Evolutionary conservation across 352 stramenopile species (phyloP).

Genomic region (Nothophytophthora sp.): DNA sequence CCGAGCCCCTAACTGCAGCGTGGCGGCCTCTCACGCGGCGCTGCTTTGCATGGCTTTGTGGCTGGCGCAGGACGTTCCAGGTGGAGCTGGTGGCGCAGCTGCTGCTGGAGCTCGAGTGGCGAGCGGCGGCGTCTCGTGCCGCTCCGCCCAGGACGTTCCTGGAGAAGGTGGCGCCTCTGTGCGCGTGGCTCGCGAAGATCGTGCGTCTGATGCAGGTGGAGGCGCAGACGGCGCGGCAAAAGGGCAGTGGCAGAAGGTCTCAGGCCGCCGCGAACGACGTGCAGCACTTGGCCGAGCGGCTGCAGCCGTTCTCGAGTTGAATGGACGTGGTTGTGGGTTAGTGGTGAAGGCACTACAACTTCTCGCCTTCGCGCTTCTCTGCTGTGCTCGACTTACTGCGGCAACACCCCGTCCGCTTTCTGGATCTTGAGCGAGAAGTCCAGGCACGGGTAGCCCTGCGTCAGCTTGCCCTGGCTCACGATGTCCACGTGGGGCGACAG

Average conservation of each 20-base stretch:
- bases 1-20: no score
- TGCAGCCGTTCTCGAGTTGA: slow-evolving; percentile 18
- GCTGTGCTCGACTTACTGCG: slow-evolving; percentile 25
- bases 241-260: slow-evolving; percentile 6
- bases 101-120: slow-evolving; percentile 58
- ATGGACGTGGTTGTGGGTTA: slow-evolving; percentile 6
- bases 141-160: slow-evolving; percentile 31
- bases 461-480: slow-evolving; percentile 97
- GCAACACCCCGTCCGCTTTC: slow-evolving; percentile 69
- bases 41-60: background rate
- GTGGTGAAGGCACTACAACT: slow-evolving; percentile 1
- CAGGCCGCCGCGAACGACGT: slow-evolving; percentile 22
- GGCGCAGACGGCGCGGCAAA: slow-evolving; percentile 20
- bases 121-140: slow-evolving; percentile 23
- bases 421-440: slow-evolving; percentile 99
- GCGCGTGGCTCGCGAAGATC: slow-evolving; percentile 57
- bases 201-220: slow-evolving; percentile 57
- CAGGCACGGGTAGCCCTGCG: slow-evolving; percentile 95
- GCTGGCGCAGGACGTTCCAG: slow-evolving; percentile 48
- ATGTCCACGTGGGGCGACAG: slow-evolving; percentile 96
- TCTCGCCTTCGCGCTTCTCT: background rate
- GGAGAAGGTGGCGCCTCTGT: slow-evolving; percentile 18
- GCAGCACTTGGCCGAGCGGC: slow-evolving; percentile 25
- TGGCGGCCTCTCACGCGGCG: no score
- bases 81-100: slow-evolving; percentile 51